These are phyloP conservation scores for Euphorbia celastroides DNA, from an alignment of 441 rosid genomes.

Conservation along the genomic window DNA sequence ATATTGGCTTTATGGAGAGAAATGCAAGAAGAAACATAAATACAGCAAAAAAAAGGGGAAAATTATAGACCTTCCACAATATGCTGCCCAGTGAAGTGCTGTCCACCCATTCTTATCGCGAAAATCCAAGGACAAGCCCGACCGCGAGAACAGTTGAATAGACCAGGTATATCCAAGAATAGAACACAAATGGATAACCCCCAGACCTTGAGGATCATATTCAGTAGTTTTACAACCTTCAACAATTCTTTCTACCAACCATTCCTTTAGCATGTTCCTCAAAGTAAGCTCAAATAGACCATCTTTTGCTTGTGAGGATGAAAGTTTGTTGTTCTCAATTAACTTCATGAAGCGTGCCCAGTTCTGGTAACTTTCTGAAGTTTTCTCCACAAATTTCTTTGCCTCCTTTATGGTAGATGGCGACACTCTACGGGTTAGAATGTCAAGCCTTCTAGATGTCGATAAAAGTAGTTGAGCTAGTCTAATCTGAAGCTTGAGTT, in stretches of 20 bases:
- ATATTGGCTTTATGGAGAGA: neutral
- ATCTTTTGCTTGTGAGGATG: constrained; percentile 68
- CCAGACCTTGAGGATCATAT: constrained; percentile 77
- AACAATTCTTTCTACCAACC: constrained; percentile 84
- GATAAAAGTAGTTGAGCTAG: constrained; percentile 80
- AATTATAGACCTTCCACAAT: constrained; percentile 62
- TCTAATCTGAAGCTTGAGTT: constrained; percentile 70
- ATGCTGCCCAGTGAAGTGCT: constrained; percentile 98
- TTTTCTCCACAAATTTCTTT: constrained; percentile 53
- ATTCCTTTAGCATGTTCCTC: constrained; percentile 75
- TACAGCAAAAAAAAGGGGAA: neutral
- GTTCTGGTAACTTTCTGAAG: constrained; percentile 41
- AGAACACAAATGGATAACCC: constrained; percentile 80
- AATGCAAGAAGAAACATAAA: constrained; percentile 3
- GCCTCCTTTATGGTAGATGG: constrained; percentile 58
- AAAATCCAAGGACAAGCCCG: constrained; percentile 82
- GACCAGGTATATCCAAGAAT: constrained; percentile 94
- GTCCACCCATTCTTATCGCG: constrained; percentile 97
- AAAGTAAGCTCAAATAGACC: constrained; percentile 64
- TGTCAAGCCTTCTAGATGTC: constrained; percentile 52
- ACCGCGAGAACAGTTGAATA: constrained; percentile 58
- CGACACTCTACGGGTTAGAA: constrained; percentile 49
- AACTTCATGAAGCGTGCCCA: constrained; percentile 69
- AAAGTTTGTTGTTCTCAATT: constrained; percentile 42
- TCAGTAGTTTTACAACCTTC: constrained; percentile 59